Evolutionary conservation across 495 filamentous ascomycete genomes (phyloP).

Genomic region (Penicillium arizonense): DNA sequence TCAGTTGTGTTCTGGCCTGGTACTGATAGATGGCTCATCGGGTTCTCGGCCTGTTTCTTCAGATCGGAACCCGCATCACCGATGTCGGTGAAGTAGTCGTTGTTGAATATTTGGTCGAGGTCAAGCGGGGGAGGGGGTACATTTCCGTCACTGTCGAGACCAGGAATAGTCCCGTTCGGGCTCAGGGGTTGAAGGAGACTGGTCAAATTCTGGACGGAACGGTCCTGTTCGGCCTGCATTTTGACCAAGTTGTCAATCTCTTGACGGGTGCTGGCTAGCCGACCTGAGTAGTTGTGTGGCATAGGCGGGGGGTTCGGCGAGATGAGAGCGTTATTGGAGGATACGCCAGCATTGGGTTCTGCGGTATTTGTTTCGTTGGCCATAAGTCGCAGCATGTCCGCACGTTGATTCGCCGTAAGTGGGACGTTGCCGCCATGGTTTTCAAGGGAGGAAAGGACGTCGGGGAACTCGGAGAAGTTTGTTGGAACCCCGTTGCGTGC

Average conservation of each 20-base stretch:
- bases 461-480: constrained; percentile 63
- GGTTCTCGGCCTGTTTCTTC: constrained; percentile 21
- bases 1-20: constrained; percentile 11
- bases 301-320: constrained; percentile 59
- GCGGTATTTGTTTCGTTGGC: constrained; percentile 47
- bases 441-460: constrained; percentile 71
- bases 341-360: constrained; percentile 23
- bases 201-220: constrained; percentile 68
- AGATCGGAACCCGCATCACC: constrained; percentile 31
- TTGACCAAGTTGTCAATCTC: constrained; percentile 73
- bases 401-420: constrained; percentile 74
- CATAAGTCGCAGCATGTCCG: constrained; percentile 78
- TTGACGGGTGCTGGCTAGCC: constrained; percentile 60
- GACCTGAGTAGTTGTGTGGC: constrained; percentile 49
- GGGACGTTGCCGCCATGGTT: constrained; percentile 60
- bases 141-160: constrained; percentile 51
- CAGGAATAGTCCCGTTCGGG: constrained; percentile 77
- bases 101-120: constrained; percentile 68
- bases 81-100: constrained; percentile 57
- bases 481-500: constrained; percentile 53
- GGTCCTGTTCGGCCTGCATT: constrained; percentile 69
- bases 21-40: constrained; percentile 12
- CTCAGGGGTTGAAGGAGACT: constrained; percentile 72
- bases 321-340: constrained; percentile 55
- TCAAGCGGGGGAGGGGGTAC: constrained; percentile 51